Evolutionary conservation across 1,139 yeast genomes (phyloP).

Genomic region (Saccharomyces hybrid): DNA sequence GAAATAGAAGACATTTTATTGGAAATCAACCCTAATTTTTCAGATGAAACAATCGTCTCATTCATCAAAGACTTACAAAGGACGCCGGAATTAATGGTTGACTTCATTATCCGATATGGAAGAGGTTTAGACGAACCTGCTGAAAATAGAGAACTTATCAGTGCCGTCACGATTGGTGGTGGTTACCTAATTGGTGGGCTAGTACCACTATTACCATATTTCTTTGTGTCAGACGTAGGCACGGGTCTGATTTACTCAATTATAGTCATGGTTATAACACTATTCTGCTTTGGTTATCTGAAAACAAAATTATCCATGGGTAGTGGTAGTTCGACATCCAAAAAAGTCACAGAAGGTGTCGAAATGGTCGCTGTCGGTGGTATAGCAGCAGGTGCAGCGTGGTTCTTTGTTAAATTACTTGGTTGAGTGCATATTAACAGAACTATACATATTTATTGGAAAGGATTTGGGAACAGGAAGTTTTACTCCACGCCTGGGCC

Average conservation of each 20-base stretch:
- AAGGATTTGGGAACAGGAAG: background rate
- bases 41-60: slow-evolving; percentile 55
- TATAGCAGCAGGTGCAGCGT: slow-evolving; percentile 93
- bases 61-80: slow-evolving; percentile 64
- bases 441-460: background rate
- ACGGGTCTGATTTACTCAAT: slow-evolving; percentile 72
- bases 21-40: slow-evolving; percentile 49
- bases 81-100: slow-evolving; percentile 61
- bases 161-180: slow-evolving; percentile 69
- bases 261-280: slow-evolving; percentile 72
- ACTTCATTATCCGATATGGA: slow-evolving; percentile 68
- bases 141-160: slow-evolving; percentile 66
- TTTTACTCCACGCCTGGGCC: background rate
- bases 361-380: slow-evolving; percentile 94
- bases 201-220: slow-evolving; percentile 69
- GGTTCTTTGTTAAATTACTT: slow-evolving; percentile 78
- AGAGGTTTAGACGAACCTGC: slow-evolving; percentile 79
- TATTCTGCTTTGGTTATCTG: slow-evolving; percentile 78
- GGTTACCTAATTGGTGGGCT: slow-evolving; percentile 74
- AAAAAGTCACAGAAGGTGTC: slow-evolving; percentile 68
- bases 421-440: slow-evolving; percentile 28
- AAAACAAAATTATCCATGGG: slow-evolving; percentile 84
- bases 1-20: slow-evolving; percentile 67
- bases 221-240: slow-evolving; percentile 64
- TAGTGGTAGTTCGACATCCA: slow-evolving; percentile 53